Percentiles rank a stretch among this genome's conserved stretches.
These are phyloP conservation scores for Carex arenaria DNA, from an alignment of 202 grass and related monocot genomes.

Conservation along the genomic window DNA sequence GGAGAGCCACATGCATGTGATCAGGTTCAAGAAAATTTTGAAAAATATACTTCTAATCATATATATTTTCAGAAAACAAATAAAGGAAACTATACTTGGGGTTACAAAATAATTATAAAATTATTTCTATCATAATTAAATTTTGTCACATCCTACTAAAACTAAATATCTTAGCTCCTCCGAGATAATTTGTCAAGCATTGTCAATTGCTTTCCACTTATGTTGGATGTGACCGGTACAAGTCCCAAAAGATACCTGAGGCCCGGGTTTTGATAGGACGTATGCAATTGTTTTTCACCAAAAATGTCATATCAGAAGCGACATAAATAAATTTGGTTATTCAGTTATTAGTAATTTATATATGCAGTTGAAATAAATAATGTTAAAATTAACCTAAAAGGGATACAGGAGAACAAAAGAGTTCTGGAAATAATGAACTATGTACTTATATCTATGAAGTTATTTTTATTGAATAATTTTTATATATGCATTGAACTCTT, in stretches of 20 bases:
- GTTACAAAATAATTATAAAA: too few species aligned
- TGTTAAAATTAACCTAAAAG: background rate
- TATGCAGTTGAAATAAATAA: background rate
- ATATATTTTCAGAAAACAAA: too few species aligned
- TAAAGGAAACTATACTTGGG: too few species aligned
- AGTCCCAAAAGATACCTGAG: background rate
- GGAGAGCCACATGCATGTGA: too few species aligned
- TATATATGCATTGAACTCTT: background rate
- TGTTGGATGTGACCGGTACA: background rate
- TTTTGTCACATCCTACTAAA: too few species aligned
- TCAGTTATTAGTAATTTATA: background rate
- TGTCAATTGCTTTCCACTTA: slow-evolving; percentile 3
- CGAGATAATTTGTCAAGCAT: background rate
- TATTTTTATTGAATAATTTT: background rate
- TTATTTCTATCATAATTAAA: too few species aligned
- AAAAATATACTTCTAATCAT: too few species aligned
- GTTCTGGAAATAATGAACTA: background rate
- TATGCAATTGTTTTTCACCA: background rate
- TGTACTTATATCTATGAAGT: too few species aligned
- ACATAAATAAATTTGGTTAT: slow-evolving; percentile 1
- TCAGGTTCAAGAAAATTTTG: too few species aligned
- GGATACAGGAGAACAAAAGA: background rate
- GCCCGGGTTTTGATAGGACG: background rate
- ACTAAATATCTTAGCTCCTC: background rate
- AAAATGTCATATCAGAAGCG: slow-evolving; percentile 8